Base-by-base conservation (phyloP, 1,284 basidiomycete species). In the Ganoderma boninense region DNA sequence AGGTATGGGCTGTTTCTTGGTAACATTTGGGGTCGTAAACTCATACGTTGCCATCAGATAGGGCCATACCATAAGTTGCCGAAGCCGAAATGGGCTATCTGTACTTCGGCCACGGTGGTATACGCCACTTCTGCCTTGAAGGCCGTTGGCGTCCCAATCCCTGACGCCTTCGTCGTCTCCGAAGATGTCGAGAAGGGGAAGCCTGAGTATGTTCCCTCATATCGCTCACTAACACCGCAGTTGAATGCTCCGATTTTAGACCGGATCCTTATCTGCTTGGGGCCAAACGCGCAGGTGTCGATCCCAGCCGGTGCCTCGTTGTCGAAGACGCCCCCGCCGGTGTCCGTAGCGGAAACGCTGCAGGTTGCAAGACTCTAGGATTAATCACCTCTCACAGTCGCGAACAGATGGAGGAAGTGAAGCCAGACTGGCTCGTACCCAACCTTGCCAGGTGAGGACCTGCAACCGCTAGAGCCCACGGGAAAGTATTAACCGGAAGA, bases 291-390 rank as follows among this genome's bases (percentile, higher is more conserved):
- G 90, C 88, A 77, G 86, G 88, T 1, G 87, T 90, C 14, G 84
- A 87, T 46, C 88, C 90, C 35, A 80, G 84, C 65, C 87, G 87
- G 49, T 95, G 92, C 89, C 84, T 97, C 65, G 95, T 97, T 13
- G 87, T 97, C 54, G 95, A 97, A 80, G 96, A 97, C 82, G 94
- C 96, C 1, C 95, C 95, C 0, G 88, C 88, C 8, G 96, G 95
- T 18, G 85, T 97, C 69, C 84, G 82, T 57, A 91, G 93, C 67
- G 95, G 95, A 11, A 84, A 89, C 42, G 88, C 91, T 0, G 93
- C 95, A 13, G 95, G 95, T 16, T 90, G 92, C 77, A 92, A 87
- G 75, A 94, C 95, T 0, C 84, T 97, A 57, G 95, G 88, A 2
- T 82, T 97, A 42, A 85, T 95, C 68, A 97, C 96, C 0, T 91